phyloP scores from a whole-genome alignment of 345 rosid species.

The Cardamine resedifolia region DNA sequence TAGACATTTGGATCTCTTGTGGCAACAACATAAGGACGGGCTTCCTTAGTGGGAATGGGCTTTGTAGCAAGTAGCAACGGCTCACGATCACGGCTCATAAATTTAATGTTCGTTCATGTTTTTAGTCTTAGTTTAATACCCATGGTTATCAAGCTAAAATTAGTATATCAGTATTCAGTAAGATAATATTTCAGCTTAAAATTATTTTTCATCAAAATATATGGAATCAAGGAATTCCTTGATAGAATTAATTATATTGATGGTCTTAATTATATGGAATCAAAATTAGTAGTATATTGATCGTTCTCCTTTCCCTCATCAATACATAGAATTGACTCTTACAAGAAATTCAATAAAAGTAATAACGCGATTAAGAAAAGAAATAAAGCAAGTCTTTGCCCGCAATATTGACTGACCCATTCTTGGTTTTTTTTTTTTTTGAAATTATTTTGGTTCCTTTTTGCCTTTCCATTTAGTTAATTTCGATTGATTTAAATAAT shows the following conservation, averaged over 20 bases:
- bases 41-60: slow-evolving; percentile 15
- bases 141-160: neutral
- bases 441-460: neutral
- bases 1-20: neutral
- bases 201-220: no score
- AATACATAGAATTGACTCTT: neutral
- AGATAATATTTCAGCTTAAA: neutral
- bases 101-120: no score
- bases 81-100: no score
- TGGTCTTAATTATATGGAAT: no score
- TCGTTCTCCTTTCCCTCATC: neutral
- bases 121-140: neutral
- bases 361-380: slow-evolving; percentile 31
- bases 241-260: no score
- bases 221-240: no score
- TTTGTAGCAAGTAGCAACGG: neutral
- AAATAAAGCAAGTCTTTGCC: slow-evolving; percentile 22
- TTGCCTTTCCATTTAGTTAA: neutral
- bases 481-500: neutral
- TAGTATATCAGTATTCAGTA: no score
- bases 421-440: neutral
- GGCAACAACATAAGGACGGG: neutral
- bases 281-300: no score
- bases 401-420: slow-evolving; percentile 25
- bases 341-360: neutral